Evolutionary conservation across 2,329 filamentous ascomycete genomes (phyloP).

Genomic region (Hansfordia pulvinata): DNA sequence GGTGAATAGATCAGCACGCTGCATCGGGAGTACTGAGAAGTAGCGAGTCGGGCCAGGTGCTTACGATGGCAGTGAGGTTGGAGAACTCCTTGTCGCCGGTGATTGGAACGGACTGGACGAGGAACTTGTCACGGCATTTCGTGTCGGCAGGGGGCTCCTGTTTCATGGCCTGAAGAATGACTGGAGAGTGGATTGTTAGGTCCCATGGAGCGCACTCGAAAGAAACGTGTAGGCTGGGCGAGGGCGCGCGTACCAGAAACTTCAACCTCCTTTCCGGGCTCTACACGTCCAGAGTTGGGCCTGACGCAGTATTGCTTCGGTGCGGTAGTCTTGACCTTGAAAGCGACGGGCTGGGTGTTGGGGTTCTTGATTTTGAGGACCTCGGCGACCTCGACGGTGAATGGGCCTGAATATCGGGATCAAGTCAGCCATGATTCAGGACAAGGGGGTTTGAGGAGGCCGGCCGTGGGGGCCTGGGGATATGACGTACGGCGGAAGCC

Average conservation of each 20-base stretch:
- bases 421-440: conserved; percentile 7
- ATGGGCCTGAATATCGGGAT: conserved; percentile 37
- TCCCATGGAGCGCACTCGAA: too few relatives aligned
- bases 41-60: conserved; percentile 16
- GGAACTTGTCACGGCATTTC: conserved; percentile 94
- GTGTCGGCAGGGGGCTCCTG: conserved; percentile 74
- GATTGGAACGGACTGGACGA: conserved; percentile 84
- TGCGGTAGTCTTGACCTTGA: conserved; percentile 95
- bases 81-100: conserved; percentile 71
- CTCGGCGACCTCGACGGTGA: conserved; percentile 52
- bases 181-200: conserved; percentile 36
- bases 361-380: conserved; percentile 52
- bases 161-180: conserved; percentile 96
- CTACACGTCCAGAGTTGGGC: conserved; percentile 92
- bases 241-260: conserved; percentile 60
- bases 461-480: conserved; percentile 3
- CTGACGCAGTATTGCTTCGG: conserved; percentile 98
- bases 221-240: conserved; percentile 1
- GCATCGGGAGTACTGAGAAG: too few relatives aligned
- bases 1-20: conserved; percentile 12
- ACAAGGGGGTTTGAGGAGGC: conserved; percentile 4
- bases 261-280: conserved; percentile 78
- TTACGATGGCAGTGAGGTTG: conserved; percentile 69
- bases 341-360: conserved; percentile 48
- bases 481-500: conserved; percentile 72